Evolutionary conservation across 208 protist genomes (phyloP).

Genomic region (Novymonas esmeraldas): DNA sequence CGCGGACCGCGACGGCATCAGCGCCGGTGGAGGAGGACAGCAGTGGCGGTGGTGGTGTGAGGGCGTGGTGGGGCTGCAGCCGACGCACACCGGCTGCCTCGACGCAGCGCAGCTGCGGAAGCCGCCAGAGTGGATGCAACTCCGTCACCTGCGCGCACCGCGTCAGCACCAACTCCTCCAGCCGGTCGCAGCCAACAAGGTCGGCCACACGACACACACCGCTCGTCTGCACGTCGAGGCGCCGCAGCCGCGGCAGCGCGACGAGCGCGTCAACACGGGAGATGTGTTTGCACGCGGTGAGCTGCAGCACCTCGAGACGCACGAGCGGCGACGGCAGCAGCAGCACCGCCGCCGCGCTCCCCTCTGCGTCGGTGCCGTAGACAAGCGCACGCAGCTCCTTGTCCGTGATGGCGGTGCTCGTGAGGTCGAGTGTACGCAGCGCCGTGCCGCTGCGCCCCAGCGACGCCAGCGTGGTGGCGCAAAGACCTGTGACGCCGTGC

Average conservation of each 20-base stretch:
- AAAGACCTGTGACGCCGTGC: conserved; percentile 13
- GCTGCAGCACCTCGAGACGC: conserved; percentile 19
- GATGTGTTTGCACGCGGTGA: conserved; percentile 27
- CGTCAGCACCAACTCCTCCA: conserved; percentile 24
- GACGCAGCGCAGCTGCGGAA: conserved; percentile 21
- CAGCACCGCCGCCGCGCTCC: neutral
- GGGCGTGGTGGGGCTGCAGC: neutral
- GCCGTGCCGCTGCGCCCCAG: conserved; percentile 10
- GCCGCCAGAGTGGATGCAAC: conserved; percentile 24
- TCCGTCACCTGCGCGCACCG: conserved; percentile 15
- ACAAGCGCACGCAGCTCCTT: conserved; percentile 17
- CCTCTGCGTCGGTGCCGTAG: conserved; percentile 2
- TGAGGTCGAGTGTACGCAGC: conserved; percentile 26
- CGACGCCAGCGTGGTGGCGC: conserved; percentile 3
- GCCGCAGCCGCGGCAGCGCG: conserved; percentile 20
- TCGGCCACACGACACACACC: conserved; percentile 6
- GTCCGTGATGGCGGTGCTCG: conserved; percentile 19
- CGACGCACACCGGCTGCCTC: conserved; percentile 19
- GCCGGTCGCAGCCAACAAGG: conserved; percentile 11
- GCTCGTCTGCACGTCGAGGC: conserved; percentile 21
- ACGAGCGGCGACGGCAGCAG: conserved; percentile 7
- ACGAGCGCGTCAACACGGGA: conserved; percentile 11
- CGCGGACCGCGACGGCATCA: neutral
- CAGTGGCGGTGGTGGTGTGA: conserved; percentile 23
- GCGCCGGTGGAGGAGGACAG: too few species aligned